Base-by-base conservation (phyloP, 768 basidiomycete genomes). In the Exidia glandulosa region DNA sequence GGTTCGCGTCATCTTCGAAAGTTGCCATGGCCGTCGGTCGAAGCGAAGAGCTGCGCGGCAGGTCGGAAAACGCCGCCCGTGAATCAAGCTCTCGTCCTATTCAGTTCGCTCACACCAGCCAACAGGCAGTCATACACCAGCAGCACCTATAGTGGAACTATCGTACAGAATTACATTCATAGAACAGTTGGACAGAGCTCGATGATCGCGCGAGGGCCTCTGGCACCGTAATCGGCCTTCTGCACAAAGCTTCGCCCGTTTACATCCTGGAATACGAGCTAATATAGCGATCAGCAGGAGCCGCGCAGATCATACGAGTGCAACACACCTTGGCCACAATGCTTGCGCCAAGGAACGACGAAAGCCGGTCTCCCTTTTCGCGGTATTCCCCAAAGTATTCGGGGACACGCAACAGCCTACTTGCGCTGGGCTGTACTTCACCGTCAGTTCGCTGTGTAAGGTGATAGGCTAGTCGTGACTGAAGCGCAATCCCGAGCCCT, bases 321-420 rank as follows among this genome's bases (percentile, higher is more conserved):
- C 48, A 16, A 57, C 69, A 58, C 57, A 89, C 91, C 78, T 93
- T 94, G 5, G 89, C 91, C n/a, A 85, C 80, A 63, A 94, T 90
- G 64, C 86, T 86, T 19, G 84, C 77, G 1, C 91, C 91, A 60
- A 94, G 72, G 75, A 92, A 94, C 12, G 86, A 84, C 3, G 89
- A 86, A 37, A 86, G 75, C 2, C 86, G 86, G 58, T 91, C 89
- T 2, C 90, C 91, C 48, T 83, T 88, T 56, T 92, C 89, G 60
- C 90, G 78, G 66, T 89, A 96, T 69, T 94, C 91, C 7, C 88
- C 86, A 69, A 92, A 96, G 71, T 94, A 94, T 32, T 94, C 92
- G 0, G 93, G 92, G 7, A 93, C 80, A 34, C 74, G 79, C 56
- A 90, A 68, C 5, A 83, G 76, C 27, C 83, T 80, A 41, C 84